phyloP scores from a whole-genome alignment of 106 monocot species.

The Dendrobium officinale region DNA sequence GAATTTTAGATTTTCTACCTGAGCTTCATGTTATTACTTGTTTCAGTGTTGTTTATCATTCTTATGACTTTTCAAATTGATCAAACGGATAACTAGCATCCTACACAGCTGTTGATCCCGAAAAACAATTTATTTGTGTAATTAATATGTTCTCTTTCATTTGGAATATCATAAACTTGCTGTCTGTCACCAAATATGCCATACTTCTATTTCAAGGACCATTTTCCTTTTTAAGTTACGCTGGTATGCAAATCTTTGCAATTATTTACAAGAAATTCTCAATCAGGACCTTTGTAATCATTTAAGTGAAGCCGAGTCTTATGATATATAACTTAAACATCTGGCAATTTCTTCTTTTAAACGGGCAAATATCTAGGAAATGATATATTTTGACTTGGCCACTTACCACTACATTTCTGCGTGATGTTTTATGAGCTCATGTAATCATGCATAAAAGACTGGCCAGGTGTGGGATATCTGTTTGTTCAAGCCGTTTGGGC shows the following conservation, averaged over 20 bases:
- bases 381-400: background rate
- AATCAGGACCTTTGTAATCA: background rate
- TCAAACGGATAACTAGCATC: background rate
- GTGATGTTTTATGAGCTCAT: background rate
- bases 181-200: background rate
- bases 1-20: conserved; percentile 3
- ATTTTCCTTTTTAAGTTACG: background rate
- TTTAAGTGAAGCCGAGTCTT: background rate
- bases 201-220: background rate
- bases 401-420: background rate
- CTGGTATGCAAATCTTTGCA: background rate
- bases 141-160: background rate
- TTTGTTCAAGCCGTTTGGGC: too few relatives aligned
- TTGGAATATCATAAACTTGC: background rate
- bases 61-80: background rate
- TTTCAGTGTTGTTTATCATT: background rate
- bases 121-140: background rate
- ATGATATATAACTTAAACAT: background rate
- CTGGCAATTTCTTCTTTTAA: background rate
- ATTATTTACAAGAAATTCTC: background rate
- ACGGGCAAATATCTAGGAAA: background rate
- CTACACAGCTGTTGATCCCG: background rate
- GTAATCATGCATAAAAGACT: background rate
- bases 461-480: too few relatives aligned
- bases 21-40: background rate